A percentile compares a stretch with the other conserved stretches of the same genome.
Conservation (phyloP, 1,139 yeast genomes). For the Scheffersomyces titani region DNA sequence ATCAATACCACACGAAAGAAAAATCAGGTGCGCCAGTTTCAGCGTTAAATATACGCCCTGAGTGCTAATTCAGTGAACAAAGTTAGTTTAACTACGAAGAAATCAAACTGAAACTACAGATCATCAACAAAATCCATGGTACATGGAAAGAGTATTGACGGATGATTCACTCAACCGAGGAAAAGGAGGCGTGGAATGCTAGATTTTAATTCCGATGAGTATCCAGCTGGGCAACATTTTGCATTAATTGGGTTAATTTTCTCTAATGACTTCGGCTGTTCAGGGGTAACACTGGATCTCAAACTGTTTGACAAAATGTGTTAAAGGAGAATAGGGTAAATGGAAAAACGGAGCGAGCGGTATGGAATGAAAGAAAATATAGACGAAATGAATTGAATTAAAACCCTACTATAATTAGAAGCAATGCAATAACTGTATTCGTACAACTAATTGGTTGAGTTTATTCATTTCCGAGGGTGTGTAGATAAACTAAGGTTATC, state of each 20-base stretch:
- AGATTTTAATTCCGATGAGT: neutral
- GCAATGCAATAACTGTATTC: neutral
- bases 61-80: too few species aligned
- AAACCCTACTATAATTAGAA: neutral
- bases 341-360: neutral
- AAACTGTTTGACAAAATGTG: neutral
- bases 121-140: too few species aligned
- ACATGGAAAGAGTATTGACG: too few species aligned
- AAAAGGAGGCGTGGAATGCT: neutral
- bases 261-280: neutral
- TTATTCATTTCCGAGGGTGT: neutral
- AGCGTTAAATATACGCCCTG: too few species aligned
- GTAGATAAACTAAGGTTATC: neutral
- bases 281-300: neutral
- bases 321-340: neutral
- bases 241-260: neutral
- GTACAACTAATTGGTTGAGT: neutral
- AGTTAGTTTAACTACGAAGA: too few species aligned
- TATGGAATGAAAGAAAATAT: neutral
- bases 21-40: too few species aligned
- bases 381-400: neutral
- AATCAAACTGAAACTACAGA: too few species aligned
- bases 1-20: too few species aligned
- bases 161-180: neutral
- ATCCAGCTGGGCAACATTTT: neutral